Percentiles rank a stretch among this genome's conserved stretches.
phyloP scores from a whole-genome alignment of 257 asterid genomes.

The Solanum chmielewskii region DNA sequence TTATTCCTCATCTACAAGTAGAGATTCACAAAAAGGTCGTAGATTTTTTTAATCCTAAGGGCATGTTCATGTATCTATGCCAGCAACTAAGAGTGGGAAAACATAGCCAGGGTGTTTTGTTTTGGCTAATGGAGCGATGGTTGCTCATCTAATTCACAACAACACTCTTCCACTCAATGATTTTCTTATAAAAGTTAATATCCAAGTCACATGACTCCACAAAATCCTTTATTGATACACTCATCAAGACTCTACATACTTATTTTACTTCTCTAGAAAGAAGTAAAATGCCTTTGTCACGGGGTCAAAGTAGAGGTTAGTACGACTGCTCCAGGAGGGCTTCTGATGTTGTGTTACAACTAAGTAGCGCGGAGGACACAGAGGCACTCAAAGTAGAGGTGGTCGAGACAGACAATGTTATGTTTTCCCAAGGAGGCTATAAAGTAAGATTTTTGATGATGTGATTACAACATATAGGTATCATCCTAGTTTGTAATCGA shows the following conservation, averaged over 20 bases:
- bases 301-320: no score
- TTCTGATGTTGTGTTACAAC: no score
- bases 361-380: no score
- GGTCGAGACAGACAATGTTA: neutral
- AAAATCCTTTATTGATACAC: neutral
- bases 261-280: neutral
- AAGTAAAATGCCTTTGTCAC: neutral
- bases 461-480: neutral
- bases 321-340: no score
- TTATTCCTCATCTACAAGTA: no score
- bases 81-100: neutral
- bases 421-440: neutral
- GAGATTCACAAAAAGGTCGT: neutral
- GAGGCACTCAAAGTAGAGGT: neutral
- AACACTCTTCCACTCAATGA: neutral
- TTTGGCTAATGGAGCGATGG: neutral
- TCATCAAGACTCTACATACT: neutral
- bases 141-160: neutral
- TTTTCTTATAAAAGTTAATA: no score
- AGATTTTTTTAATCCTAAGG: no score
- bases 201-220: neutral
- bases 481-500: neutral
- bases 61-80: neutral
- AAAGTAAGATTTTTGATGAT: neutral
- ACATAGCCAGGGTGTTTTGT: neutral